phyloP scores from a whole-genome alignment of 495 filamentous ascomycete species.

The Hyaloscypha hepaticicola region DNA sequence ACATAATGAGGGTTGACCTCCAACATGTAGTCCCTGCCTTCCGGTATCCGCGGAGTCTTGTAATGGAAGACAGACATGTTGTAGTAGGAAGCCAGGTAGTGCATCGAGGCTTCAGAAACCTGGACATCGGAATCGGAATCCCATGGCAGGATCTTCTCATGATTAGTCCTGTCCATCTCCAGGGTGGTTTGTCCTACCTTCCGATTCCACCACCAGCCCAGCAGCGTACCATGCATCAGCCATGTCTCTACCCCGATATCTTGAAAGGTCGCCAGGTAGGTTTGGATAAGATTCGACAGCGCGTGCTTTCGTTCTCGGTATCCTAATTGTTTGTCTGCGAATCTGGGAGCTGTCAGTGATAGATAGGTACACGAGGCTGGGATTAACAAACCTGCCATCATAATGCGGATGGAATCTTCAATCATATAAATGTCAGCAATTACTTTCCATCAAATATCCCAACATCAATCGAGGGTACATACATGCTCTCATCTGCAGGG shows the following conservation, averaged over 20 bases:
- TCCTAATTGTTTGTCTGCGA: constrained; percentile 45
- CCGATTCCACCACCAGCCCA: constrained; percentile 94
- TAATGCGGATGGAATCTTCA: constrained; percentile 60
- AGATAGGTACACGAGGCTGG: neutral
- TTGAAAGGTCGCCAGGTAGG: constrained; percentile 67
- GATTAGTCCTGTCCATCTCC: constrained; percentile 14
- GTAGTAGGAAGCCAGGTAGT: constrained; percentile 59
- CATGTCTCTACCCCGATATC: constrained; percentile 72
- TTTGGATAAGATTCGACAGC: constrained; percentile 59
- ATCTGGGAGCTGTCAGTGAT: constrained; percentile 36
- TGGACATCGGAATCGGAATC: constrained; percentile 86
- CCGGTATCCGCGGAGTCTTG: constrained; percentile 33
- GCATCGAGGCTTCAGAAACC: constrained; percentile 61
- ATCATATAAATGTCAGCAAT: constrained; percentile 12
- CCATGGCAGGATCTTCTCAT: constrained; percentile 69
- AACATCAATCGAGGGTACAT: constrained; percentile 31
- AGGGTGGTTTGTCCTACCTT: constrained; percentile 51
- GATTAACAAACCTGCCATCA: constrained; percentile 52
- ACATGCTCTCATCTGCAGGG: constrained; percentile 53
- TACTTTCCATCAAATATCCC: neutral
- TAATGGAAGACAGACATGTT: constrained; percentile 68
- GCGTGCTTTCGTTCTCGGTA: constrained; percentile 46
- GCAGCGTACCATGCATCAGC: constrained; percentile 82
- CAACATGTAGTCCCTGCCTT: constrained; percentile 65
- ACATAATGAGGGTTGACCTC: constrained; percentile 74